Evolutionary conservation across 257 asterid species (phyloP).

Genomic region (Lantana camara): DNA sequence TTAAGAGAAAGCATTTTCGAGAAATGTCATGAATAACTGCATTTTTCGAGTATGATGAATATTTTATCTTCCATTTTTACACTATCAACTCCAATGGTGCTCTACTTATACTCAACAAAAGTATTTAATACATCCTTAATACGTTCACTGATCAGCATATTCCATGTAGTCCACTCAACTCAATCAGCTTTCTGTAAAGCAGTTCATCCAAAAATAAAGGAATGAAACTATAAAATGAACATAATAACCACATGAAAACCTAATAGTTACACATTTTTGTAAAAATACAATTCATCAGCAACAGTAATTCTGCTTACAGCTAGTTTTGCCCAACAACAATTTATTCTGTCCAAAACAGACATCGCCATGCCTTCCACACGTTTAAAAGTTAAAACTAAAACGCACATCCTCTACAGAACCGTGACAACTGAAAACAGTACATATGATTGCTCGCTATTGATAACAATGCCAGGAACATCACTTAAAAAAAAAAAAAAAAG

Average conservation of each 20-base stretch:
- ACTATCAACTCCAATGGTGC: neutral
- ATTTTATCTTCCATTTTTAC: neutral
- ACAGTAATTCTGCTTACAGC: neutral
- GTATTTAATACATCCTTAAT: neutral
- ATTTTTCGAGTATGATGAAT: neutral
- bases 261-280: neutral
- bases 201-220: neutral
- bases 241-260: neutral
- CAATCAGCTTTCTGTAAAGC: constrained; percentile 10
- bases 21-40: neutral
- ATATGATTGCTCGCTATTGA: no score
- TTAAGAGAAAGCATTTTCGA: neutral
- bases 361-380: no score
- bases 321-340: no score
- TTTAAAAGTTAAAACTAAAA: neutral
- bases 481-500: no score
- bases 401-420: constrained; percentile 9
- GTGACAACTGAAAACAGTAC: no score
- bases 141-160: neutral
- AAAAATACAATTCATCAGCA: neutral
- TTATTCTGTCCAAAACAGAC: no score
- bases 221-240: neutral
- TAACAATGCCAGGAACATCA: neutral
- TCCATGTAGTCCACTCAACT: neutral
- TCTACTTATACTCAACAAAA: neutral